These are phyloP conservation scores for Warburgia ugandensis DNA, from an alignment of 164 flowering plant species.

Conservation along the genomic window DNA sequence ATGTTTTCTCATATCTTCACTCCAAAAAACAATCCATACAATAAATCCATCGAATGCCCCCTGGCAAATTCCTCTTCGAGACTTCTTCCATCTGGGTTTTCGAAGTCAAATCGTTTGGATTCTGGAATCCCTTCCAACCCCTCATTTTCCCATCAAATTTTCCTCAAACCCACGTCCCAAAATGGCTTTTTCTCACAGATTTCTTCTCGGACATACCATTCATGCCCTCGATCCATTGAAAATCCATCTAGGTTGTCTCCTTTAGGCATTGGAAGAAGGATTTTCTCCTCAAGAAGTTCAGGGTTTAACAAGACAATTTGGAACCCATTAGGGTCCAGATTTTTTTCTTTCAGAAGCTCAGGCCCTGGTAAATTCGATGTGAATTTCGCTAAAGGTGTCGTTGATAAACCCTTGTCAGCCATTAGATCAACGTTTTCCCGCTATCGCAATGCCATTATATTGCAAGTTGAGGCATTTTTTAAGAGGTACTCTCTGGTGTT, in stretches of 20 bases:
- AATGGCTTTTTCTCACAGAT: background rate
- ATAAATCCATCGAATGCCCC: background rate
- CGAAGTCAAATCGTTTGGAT: slow-evolving; percentile 7
- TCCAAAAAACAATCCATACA: background rate
- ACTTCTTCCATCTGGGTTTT: slow-evolving; percentile 2
- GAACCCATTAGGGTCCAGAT: slow-evolving; percentile 22
- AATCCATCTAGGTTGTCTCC: background rate
- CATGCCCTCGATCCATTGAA: background rate
- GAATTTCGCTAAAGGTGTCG: slow-evolving; percentile 25
- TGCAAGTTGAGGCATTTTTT: slow-evolving; percentile 83
- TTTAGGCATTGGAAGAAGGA: background rate
- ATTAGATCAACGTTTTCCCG: slow-evolving; percentile 33
- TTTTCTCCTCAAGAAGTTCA: slow-evolving; percentile 9
- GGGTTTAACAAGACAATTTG: slow-evolving; percentile 8
- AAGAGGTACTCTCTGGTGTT: slow-evolving; percentile 61
- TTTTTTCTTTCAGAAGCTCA: slow-evolving; percentile 23
- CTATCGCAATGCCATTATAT: slow-evolving; percentile 59
- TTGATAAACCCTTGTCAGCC: slow-evolving; percentile 41
- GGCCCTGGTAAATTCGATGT: slow-evolving; percentile 17
- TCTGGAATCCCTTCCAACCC: slow-evolving; percentile 1
- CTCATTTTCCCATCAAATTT: too few relatives aligned
- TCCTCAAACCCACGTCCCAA: background rate
- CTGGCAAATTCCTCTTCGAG: slow-evolving; percentile 5
- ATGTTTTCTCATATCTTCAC: background rate
- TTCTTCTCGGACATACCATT: background rate